Conservation (phyloP, 495 filamentous ascomycete species). For the Penicillium psychrofluorescens region DNA sequence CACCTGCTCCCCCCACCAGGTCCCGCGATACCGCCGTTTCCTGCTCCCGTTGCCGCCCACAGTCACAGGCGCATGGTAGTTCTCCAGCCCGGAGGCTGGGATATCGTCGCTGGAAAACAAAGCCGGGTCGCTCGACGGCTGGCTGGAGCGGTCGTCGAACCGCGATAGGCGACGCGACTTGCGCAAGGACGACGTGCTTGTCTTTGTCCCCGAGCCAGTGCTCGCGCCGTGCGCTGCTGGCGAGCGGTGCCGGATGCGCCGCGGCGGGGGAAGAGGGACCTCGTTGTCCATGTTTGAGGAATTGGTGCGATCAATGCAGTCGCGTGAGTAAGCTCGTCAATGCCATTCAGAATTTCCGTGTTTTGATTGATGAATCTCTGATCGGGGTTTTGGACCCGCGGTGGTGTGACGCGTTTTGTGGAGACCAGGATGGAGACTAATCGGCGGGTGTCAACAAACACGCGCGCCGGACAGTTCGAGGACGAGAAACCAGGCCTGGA, state of each 20-base stretch:
- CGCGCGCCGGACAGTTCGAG: conserved; percentile 6
- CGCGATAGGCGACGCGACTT: conserved; percentile 27
- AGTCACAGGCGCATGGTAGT: conserved; percentile 46
- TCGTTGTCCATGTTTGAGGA: conserved; percentile 31
- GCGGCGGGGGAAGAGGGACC: conserved; percentile 37
- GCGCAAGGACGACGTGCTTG: conserved; percentile 17
- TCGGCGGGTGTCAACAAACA: conserved; percentile 12
- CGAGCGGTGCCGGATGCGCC: conserved; percentile 34
- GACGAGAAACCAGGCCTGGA: background rate
- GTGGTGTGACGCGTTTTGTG: conserved; percentile 13
- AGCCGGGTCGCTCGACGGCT: conserved; percentile 64
- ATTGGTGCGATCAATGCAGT: background rate
- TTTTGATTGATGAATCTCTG: too few relatives aligned
- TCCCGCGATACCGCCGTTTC: conserved; percentile 60
- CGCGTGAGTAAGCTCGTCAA: background rate
- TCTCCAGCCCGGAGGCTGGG: conserved; percentile 59
- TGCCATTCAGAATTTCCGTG: background rate
- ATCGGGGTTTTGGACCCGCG: too few relatives aligned
- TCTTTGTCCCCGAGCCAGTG: conserved; percentile 4
- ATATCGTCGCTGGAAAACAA: conserved; percentile 76
- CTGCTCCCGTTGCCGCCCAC: conserved; percentile 39
- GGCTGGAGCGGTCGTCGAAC: conserved; percentile 37
- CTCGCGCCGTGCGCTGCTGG: conserved; percentile 9
- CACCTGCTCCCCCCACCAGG: conserved; percentile 63
- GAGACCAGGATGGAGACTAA: conserved; percentile 2